Evolutionary conservation across 495 filamentous ascomycete species (phyloP).

Genomic region (Tetracladium setigerum): DNA sequence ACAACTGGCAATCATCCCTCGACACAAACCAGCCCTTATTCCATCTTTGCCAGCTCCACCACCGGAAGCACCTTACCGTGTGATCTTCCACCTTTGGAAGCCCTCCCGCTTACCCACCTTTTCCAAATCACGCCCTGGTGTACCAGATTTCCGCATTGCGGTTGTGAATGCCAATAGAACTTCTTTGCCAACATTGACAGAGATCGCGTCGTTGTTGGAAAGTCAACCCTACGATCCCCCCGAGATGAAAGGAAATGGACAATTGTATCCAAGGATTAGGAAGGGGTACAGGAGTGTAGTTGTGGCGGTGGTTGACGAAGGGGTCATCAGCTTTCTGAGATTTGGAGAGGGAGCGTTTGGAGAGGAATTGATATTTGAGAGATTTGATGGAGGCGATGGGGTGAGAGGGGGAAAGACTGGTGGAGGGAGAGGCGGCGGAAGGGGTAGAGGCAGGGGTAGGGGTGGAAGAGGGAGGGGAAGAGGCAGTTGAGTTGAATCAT

Average conservation of each 20-base stretch:
- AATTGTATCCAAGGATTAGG: slow-evolving; percentile 60
- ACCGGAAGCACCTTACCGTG: slow-evolving; percentile 51
- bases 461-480: slow-evolving; percentile 19
- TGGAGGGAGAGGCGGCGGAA: slow-evolving; percentile 34
- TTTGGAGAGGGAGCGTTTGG: slow-evolving; percentile 74
- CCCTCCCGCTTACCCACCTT: slow-evolving; percentile 51
- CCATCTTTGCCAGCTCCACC: slow-evolving; percentile 10
- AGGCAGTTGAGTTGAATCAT: background rate
- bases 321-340: slow-evolving; percentile 79
- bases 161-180: slow-evolving; percentile 71
- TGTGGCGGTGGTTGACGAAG: slow-evolving; percentile 81
- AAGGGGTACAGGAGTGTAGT: slow-evolving; percentile 80
- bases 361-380: slow-evolving; percentile 60
- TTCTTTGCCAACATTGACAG: slow-evolving; percentile 58
- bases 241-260: slow-evolving; percentile 35
- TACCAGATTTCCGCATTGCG: slow-evolving; percentile 75
- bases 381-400: slow-evolving; percentile 28
- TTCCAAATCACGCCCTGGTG: slow-evolving; percentile 63
- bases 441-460: slow-evolving; percentile 29
- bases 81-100: slow-evolving; percentile 77
- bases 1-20: slow-evolving; percentile 66
- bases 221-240: slow-evolving; percentile 60
- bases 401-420: slow-evolving; percentile 32
- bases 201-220: slow-evolving; percentile 63
- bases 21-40: slow-evolving; percentile 50